These are phyloP conservation scores for Pseudogymnoascus sp. DNA, from an alignment of 2,329 filamentous ascomycete species.

Conservation along the genomic window DNA sequence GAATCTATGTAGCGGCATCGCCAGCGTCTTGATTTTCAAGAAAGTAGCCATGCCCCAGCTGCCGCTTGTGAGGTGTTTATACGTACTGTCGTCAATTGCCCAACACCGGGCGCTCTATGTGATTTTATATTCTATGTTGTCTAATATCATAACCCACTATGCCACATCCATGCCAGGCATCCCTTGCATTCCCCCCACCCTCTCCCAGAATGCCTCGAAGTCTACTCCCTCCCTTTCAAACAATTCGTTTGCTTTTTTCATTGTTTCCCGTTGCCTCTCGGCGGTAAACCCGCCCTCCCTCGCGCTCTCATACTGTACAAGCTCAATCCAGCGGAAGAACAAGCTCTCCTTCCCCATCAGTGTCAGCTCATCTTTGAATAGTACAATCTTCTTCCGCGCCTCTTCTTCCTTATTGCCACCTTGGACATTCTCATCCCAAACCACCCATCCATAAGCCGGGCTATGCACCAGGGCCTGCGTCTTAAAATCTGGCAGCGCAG, in stretches of 20 bases:
- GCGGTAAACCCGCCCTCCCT: constrained; percentile 69
- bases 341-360: constrained; percentile 76
- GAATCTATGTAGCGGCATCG: constrained; percentile 6
- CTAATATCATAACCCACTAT: not conserved
- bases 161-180: constrained; percentile 40
- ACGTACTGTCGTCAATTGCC: not conserved
- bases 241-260: constrained; percentile 64
- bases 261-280: constrained; percentile 63
- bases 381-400: constrained; percentile 64
- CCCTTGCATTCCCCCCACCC: constrained; percentile 54
- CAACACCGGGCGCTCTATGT: not conserved
- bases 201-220: constrained; percentile 71
- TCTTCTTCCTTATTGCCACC: constrained; percentile 46
- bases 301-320: constrained; percentile 79
- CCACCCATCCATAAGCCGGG: constrained; percentile 61
- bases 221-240: constrained; percentile 71
- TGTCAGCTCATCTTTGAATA: constrained; percentile 68
- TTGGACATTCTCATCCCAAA: constrained; percentile 51
- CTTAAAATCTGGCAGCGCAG: constrained; percentile 55
- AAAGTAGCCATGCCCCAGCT: not conserved
- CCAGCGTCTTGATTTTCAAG: constrained; percentile 4
- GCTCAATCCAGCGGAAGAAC: constrained; percentile 88
- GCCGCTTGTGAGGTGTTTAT: not conserved
- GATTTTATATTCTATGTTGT: not conserved
- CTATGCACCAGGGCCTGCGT: constrained; percentile 62